Base-by-base conservation (phyloP, 2,329 filamentous ascomycete species). In the Sphaerulina populicola region DNA sequence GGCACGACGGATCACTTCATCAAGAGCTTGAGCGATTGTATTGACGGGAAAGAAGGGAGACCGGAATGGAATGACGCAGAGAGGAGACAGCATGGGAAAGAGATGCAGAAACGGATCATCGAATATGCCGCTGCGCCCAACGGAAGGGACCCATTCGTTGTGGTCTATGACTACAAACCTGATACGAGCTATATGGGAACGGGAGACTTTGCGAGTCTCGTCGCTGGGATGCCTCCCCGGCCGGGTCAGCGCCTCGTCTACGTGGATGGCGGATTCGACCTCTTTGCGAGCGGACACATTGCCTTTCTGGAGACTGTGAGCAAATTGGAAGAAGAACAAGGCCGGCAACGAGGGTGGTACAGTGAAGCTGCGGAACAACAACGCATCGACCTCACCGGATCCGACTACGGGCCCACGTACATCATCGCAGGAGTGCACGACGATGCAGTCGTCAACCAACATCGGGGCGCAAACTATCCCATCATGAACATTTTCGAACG, bases 401-500 rank as follows among this genome's bases (percentile, higher is more conserved):
- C 76, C 41, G 87, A 94, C 69, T 94, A 94, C 64, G 76, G 80
- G 0, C 88, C 89, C 0, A 85, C 83, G 6, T 97, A 88, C 66
- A 78, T 98, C n/a, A 81, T 97, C 39, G 90, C 88, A 2, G 93
- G 93, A 44, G 83, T 98, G 21, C 93, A 98, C 70, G 87, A 95
- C 63, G 93, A 98, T 68, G 82, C 85, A 57, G 89, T 94, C 54
- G 94, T 98, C 69, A 98, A 98, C 71, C 76, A 85, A 63, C 94
- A 89, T 86, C 97, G 97, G 72, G 91, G 93, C 33, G 78, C 96
- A 62, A 98, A 98, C 72, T 98, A 96, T 67, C 93, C 93, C 23
- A 97, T 98, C 72, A 98, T 98, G 93, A 98, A 97, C 74, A 90
- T 95, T 51, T 95, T 91, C 64, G 93, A 98, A 74, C 85, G 93